A percentile compares a stretch with the other conserved stretches of the same genome.
These are phyloP conservation scores for Oryza glaberrima DNA, from an alignment of 176 grass and related monocot species.

Conservation along the genomic window DNA sequence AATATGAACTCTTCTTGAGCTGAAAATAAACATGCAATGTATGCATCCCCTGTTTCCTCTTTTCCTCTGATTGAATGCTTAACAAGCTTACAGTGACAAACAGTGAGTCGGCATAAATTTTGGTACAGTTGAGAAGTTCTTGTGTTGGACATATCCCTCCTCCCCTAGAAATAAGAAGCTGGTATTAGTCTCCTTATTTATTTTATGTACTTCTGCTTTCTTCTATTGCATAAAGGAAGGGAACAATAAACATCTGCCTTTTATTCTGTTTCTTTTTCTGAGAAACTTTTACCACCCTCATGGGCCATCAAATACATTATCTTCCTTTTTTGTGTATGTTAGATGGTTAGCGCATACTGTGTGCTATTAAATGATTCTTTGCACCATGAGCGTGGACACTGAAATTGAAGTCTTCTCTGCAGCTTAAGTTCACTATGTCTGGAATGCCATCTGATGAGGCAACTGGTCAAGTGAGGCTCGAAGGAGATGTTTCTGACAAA, in stretches of 20 bases:
- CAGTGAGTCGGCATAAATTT: neutral
- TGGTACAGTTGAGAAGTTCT: neutral
- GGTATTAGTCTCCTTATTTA: neutral
- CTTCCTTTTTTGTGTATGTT: constrained; percentile 3
- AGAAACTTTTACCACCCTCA: neutral
- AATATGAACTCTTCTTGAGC: neutral
- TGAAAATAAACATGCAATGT: neutral
- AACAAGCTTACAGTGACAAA: constrained; percentile 10
- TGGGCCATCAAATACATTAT: neutral
- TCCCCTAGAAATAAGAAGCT: neutral
- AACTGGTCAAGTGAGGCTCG: constrained; percentile 35
- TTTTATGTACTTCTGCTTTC: neutral
- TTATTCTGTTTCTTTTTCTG: neutral
- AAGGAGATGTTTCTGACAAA: constrained; percentile 42
- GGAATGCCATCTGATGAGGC: constrained; percentile 50
- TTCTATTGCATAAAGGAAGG: neutral
- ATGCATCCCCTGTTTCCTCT: neutral
- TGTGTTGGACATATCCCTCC: neutral
- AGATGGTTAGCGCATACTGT: neutral
- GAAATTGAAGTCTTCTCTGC: constrained; percentile 16
- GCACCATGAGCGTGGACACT: constrained; percentile 1
- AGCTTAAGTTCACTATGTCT: constrained; percentile 59
- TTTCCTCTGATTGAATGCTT: neutral
- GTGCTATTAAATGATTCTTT: neutral
- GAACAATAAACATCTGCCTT: neutral